phyloP scores from a whole-genome alignment of 129 eudicot species.

The Helianthus annuus region HanXRQr2.0-SUNRISE NC_035435.2:139082528-139083027 shows the following conservation, averaged over 20 bases:
- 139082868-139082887: not conserved
- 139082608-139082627: not conserved
- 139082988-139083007: constrained; percentile 73
- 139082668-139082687: constrained; percentile 66
- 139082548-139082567: too few species aligned
- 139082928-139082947: not conserved
- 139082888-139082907: not conserved
- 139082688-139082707: not conserved
- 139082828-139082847: not conserved
- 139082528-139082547: too few species aligned
- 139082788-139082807: not conserved
- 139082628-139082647: constrained; percentile 28
- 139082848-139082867: too few species aligned
- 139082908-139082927: not conserved
- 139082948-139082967: constrained; percentile 43
- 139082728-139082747: not conserved
- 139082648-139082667: constrained; percentile 91
- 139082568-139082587: not conserved
- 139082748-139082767: constrained; percentile 4
- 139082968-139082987: constrained; percentile 86
- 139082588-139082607: not conserved
- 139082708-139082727: not conserved
- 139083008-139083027: constrained; percentile 71
- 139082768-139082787: not conserved
- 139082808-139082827: not conserved